Base-by-base conservation (phyloP, 2,329 filamentous ascomycete genomes). In the Ambrosiella cleistominuta region DNA sequence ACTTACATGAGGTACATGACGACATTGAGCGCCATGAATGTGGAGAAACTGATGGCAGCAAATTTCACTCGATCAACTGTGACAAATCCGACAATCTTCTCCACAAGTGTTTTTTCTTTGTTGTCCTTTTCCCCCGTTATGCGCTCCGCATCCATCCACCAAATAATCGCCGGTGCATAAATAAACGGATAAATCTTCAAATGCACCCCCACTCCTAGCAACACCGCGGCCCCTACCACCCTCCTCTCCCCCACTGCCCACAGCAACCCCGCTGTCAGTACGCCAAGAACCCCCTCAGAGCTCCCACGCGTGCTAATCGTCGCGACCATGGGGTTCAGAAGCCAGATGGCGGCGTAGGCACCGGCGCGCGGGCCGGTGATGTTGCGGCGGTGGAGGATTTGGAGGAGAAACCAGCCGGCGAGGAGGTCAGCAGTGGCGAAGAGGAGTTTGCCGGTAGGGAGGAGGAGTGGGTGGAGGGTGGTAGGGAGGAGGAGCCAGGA, bases 151-250 rank as follows among this genome's bases (percentile, higher is more conserved):
- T 87, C 85, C 72, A 91, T 80, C 84, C 84, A 90, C 83, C 85
- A 89, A 4, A 88, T 69, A 47, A 93, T 83, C 2, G 85, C 82
- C 0, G 83, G 80, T 1, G 87, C 91, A 69, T 98, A 98, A 61
- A 98, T 88, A 69, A 97, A 95, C 0, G 93, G 93, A 66, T 98
- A 98, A 61, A 98, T 97, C 75, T 98, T 98, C 72, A 98, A 94
- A 71, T 98, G 93, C 35, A 97, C 90, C 1, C 81, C 81, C 36
- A 95, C 71, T 0, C 93, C 93, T 2, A 98, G 74, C 37, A 97
- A 69, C 2, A 82, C 63, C 0, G 87, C 91, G 0, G 89, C 85
- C 7, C 94, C 67, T 1, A 70, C 66, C 15, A 85, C 72, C n/a
- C 74, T 74, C 55, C 75, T 75, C 56, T 78, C 74, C 62, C 89